phyloP scores from a whole-genome alignment of 495 filamentous ascomycete genomes.

The Aspergillus steynii region DNA sequence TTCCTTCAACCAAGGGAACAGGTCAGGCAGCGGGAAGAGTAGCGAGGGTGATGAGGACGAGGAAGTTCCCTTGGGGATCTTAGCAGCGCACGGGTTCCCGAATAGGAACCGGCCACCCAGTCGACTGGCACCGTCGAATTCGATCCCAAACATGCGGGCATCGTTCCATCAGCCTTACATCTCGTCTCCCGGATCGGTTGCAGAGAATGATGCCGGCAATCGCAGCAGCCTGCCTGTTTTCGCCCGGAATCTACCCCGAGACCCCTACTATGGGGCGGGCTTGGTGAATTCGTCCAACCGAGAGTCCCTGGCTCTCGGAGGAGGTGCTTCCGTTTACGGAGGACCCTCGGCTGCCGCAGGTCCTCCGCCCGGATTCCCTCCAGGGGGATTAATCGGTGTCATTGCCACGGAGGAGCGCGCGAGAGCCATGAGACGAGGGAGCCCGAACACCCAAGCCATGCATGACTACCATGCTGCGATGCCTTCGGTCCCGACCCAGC shows the following conservation, averaged over 20 bases:
- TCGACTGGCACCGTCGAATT: constrained; percentile 63
- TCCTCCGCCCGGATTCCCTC: constrained; percentile 41
- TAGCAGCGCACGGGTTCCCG: constrained; percentile 92
- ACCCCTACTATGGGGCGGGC: constrained; percentile 85
- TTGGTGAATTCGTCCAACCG: constrained; percentile 72
- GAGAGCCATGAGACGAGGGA: constrained; percentile 74
- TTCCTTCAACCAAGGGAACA: constrained; percentile 35
- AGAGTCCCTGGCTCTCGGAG: constrained; percentile 72
- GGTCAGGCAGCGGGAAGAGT: constrained; percentile 46
- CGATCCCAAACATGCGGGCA: constrained; percentile 52
- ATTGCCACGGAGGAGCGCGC: constrained; percentile 84
- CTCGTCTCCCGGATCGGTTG: constrained; percentile 44
- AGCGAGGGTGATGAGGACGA: constrained; percentile 77
- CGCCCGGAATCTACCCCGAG: constrained; percentile 80
- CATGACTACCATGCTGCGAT: constrained; percentile 42
- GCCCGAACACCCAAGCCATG: constrained; percentile 63
- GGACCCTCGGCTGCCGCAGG: constrained; percentile 45
- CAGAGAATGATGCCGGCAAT: constrained; percentile 41
- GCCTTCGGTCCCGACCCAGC: constrained; percentile 29
- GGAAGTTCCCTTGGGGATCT: constrained; percentile 82
- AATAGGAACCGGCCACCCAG: constrained; percentile 77
- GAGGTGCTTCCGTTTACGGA: constrained; percentile 57
- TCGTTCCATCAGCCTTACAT: constrained; percentile 38
- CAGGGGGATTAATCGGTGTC: constrained; percentile 83
- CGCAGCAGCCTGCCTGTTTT: constrained; percentile 71